Evolutionary conservation across 1,139 yeast species (phyloP).

Genomic region (Taphrina deformans): DNA sequence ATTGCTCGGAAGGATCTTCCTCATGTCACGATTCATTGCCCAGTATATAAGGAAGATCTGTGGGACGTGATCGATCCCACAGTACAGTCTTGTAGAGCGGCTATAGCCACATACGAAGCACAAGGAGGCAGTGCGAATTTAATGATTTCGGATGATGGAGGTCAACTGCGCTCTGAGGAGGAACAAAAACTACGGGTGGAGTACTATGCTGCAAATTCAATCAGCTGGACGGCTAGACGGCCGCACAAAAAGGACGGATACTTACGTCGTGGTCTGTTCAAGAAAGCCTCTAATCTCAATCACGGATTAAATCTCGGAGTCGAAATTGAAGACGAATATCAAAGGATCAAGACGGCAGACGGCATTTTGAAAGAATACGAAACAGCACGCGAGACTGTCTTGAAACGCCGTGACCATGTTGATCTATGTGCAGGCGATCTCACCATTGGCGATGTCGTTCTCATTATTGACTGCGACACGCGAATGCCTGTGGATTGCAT

Average conservation of each 20-base stretch:
- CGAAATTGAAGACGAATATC: constrained; percentile 36
- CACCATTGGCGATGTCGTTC: constrained; percentile 37
- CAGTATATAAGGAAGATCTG: constrained; percentile 35
- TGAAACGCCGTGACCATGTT: constrained; percentile 1
- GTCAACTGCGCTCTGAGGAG: constrained; percentile 37
- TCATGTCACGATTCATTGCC: constrained; percentile 37
- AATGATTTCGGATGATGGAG: constrained; percentile 38
- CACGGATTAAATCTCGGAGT: constrained; percentile 32
- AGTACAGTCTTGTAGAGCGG: constrained; percentile 36
- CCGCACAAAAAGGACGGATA: constrained; percentile 37
- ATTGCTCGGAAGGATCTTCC: constrained; percentile 36
- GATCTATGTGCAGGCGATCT: constrained; percentile 34
- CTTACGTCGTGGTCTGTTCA: constrained; percentile 28
- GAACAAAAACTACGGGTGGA: constrained; percentile 32
- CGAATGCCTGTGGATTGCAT: constrained; percentile 38
- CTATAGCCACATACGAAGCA: constrained; percentile 38
- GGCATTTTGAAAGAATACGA: constrained; percentile 35
- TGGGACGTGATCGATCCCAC: constrained; percentile 39
- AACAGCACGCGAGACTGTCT: constrained; percentile 5
- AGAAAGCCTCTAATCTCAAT: constrained; percentile 31
- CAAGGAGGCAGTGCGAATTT: constrained; percentile 38
- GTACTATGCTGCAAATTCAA: constrained; percentile 35
- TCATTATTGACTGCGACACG: constrained; percentile 38
- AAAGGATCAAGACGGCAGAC: constrained; percentile 35
- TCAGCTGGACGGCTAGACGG: constrained; percentile 37